Base-by-base conservation (phyloP, 2,329 filamentous ascomycete species). In the Neurospora sp. region DNA sequence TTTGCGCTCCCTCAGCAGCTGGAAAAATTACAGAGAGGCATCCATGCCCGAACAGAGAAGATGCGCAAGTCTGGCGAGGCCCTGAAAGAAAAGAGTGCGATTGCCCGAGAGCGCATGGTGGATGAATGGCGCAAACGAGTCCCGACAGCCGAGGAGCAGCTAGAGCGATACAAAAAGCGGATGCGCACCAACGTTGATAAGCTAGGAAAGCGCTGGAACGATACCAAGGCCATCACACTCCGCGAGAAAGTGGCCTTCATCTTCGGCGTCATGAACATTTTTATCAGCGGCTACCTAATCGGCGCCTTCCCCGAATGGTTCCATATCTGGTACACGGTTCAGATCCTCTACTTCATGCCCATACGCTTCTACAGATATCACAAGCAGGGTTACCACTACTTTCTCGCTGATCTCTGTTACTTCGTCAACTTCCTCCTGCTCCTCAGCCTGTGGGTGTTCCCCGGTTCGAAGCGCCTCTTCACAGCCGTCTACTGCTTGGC, bases 221-320 rank as follows among this genome's bases (percentile, higher is more conserved):
- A 97, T 77, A 93, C 92, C 19, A 93, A 93, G 76, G 90, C 89
- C 9, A 93, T 99, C 75, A 97, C 93, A 1, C 81, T 92, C 67
- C 90, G 94, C 71, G 96, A 99, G 82, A 99, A 99, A 85, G 84
- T 96, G 67, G 94, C 95, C 6, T 99, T 99, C 80, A 97, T 99
- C 73, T 95, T 90, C 72, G 96, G 93, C 76, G 94, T 97, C 74
- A 88, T 97, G 82, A 99, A 99, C 81, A 96, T 99, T 79, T 97
- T 99, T 81, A 89, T 98, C 78, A 97, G 93, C 74, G 96, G 95
- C 70, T 98, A 97, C 79, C 84, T 99, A 66, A 91, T 99, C 68
- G 96, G 96, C 72, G 93, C 89, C 38, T 90, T 86, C 75, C 93
- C 96, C 0, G 85, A 97, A 75, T 91, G 89, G 79, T 97, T 98